A percentile compares a stretch with the other conserved stretches of the same genome.
phyloP scores from a whole-genome alignment of 805 yeast species.

The Ascoidea asiatica region DNA sequence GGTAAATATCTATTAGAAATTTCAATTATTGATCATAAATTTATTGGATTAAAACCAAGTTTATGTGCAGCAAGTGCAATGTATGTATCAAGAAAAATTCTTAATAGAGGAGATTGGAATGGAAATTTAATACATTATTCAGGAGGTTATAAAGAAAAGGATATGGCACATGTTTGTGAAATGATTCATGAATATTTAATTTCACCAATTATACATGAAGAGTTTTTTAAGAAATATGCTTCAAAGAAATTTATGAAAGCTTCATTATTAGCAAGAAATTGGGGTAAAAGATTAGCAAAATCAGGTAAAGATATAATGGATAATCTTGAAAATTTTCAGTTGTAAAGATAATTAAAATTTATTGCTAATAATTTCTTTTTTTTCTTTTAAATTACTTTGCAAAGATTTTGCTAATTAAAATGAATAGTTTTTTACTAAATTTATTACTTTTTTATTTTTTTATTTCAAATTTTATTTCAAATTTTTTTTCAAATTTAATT shows the following conservation, averaged over 20 bases:
- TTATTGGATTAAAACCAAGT: slow-evolving; percentile 65
- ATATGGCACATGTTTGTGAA: slow-evolving; percentile 58
- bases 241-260: slow-evolving; percentile 82
- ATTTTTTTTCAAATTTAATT: not conserved
- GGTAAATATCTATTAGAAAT: slow-evolving; percentile 79
- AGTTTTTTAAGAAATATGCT: slow-evolving; percentile 87
- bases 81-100: slow-evolving; percentile 65
- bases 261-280: slow-evolving; percentile 63
- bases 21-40: slow-evolving; percentile 59
- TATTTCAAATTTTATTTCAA: not conserved
- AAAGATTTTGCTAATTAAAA: no score
- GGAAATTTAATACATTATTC: slow-evolving; percentile 81
- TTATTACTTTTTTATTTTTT: not conserved
- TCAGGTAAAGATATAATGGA: slow-evolving; percentile 23
- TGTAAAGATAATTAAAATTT: no score
- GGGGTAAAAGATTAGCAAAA: slow-evolving; percentile 51
- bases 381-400: no score
- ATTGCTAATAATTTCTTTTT: no score
- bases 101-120: slow-evolving; percentile 66
- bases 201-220: slow-evolving; percentile 79
- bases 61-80: slow-evolving; percentile 78
- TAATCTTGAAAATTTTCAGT: no score
- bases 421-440: not conserved
- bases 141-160: slow-evolving; percentile 73
- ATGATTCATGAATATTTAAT: slow-evolving; percentile 66